These are phyloP conservation scores for Candida andamanensis DNA, from an alignment of 805 yeast genomes.

Conservation along the genomic window DNA sequence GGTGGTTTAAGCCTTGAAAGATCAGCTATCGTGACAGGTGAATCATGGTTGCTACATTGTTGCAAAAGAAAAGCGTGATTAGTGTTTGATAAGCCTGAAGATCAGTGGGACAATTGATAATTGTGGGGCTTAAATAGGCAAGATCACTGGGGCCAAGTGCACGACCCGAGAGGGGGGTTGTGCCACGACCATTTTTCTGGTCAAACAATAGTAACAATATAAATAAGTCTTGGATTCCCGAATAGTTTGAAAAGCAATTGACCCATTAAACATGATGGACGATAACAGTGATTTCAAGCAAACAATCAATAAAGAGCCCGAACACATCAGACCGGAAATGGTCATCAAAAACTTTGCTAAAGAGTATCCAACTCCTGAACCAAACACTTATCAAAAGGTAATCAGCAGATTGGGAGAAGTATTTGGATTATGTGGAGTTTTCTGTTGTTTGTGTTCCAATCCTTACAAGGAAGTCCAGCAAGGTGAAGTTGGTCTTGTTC, in stretches of 20 bases:
- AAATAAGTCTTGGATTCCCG: conserved; percentile 1
- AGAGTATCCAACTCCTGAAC: conserved; percentile 34
- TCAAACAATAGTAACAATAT: too few species aligned
- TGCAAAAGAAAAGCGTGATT: too few species aligned
- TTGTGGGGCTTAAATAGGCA: too few species aligned
- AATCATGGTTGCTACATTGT: too few species aligned
- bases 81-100: too few species aligned
- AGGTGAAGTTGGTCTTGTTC: conserved; percentile 66
- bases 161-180: too few species aligned
- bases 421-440: conserved; percentile 50
- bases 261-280: conserved; percentile 5
- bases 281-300: conserved; percentile 6
- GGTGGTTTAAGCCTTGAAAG: too few species aligned
- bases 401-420: conserved; percentile 38
- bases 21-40: too few species aligned
- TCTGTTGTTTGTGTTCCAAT: conserved; percentile 54
- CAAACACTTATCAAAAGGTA: conserved; percentile 37
- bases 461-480: conserved; percentile 58
- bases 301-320: conserved; percentile 18
- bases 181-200: too few species aligned
- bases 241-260: not conserved
- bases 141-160: too few species aligned
- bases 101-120: too few species aligned
- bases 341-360: conserved; percentile 38
- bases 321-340: conserved; percentile 34